A percentile compares a stretch with the other conserved stretches of the same genome.
These are phyloP conservation scores for Talaromyces sp. DNA, from an alignment of 2,329 filamentous ascomycete genomes.

Conservation along the genomic window DNA sequence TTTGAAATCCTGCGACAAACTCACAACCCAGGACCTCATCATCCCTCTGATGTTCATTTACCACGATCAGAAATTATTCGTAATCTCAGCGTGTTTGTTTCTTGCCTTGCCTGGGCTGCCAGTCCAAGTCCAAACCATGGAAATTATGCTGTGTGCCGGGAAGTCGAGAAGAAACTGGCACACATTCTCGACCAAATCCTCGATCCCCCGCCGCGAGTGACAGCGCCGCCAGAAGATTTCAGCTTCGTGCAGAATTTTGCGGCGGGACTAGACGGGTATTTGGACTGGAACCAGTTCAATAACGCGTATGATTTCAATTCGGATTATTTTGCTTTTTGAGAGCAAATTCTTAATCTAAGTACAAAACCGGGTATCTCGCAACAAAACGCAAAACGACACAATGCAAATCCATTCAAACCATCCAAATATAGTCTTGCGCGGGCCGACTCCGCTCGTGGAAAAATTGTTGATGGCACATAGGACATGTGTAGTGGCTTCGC, in stretches of 20 bases:
- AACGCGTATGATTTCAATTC: slow-evolving; percentile 26
- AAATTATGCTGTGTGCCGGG: slow-evolving; percentile 30
- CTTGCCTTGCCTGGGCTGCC: slow-evolving; percentile 26
- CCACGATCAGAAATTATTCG: slow-evolving; percentile 20
- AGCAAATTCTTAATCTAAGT: not conserved
- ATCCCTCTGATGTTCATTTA: slow-evolving; percentile 3
- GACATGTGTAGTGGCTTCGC: slow-evolving; percentile 33
- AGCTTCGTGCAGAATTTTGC: slow-evolving; percentile 23
- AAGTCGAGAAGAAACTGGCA: slow-evolving; percentile 30
- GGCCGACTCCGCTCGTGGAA: slow-evolving; percentile 23
- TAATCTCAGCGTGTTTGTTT: slow-evolving; percentile 16
- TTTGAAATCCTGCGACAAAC: slow-evolving; percentile 26
- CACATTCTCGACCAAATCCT: slow-evolving; percentile 30
- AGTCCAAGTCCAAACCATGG: slow-evolving; percentile 27
- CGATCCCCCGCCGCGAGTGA: slow-evolving; percentile 27
- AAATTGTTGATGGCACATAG: slow-evolving; percentile 32
- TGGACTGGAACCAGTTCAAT: slow-evolving; percentile 30
- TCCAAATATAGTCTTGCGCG: slow-evolving; percentile 29
- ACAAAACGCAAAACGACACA: not conserved
- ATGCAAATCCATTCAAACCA: slow-evolving; percentile 19
- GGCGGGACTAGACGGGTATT: slow-evolving; percentile 24
- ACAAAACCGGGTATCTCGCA: not conserved
- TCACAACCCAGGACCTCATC: slow-evolving; percentile 19
- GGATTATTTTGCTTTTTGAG: slow-evolving; percentile 15
- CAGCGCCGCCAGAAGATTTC: slow-evolving; percentile 14